These are phyloP conservation scores for Pythium utonaiense DNA, from an alignment of 352 stramenopile species.

Conservation along the genomic window DNA sequence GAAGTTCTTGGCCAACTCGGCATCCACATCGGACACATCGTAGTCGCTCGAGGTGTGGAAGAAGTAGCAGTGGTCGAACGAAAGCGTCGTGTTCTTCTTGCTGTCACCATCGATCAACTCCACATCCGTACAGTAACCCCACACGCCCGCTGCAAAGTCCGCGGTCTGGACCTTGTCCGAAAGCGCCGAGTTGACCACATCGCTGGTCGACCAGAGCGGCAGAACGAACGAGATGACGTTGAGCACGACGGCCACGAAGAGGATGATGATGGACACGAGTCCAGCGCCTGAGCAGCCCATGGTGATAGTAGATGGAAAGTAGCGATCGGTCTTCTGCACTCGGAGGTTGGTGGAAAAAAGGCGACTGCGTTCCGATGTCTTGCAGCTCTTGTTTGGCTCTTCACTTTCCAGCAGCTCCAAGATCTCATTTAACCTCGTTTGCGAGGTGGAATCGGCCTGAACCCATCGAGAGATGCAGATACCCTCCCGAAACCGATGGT, in stretches of 20 bases:
- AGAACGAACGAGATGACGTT: constrained; percentile 61
- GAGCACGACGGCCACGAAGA: constrained; percentile 51
- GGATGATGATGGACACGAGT: constrained; percentile 52
- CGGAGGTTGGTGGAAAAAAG: constrained; percentile 13
- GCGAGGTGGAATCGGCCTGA: constrained; percentile 18
- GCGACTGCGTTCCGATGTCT: no score
- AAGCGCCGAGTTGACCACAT: constrained; percentile 37
- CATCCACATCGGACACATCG: constrained; percentile 34
- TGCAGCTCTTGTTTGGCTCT: background rate
- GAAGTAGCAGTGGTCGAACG: constrained; percentile 70
- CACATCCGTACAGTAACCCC: constrained; percentile 66
- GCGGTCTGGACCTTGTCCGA: constrained; percentile 30
- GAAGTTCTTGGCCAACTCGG: constrained; percentile 42
- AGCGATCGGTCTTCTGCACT: background rate
- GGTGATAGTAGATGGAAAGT: background rate
- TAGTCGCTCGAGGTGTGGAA: constrained; percentile 64
- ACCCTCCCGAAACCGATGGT: constrained; percentile 6
- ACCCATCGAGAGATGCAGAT: constrained; percentile 8
- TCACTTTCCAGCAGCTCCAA: background rate
- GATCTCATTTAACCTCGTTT: constrained; percentile 29
- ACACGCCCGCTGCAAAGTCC: constrained; percentile 56
- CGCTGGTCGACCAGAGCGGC: constrained; percentile 63
- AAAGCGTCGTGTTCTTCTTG: constrained; percentile 24
- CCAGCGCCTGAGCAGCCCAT: constrained; percentile 59
- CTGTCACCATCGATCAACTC: constrained; percentile 27